These are phyloP conservation scores for Nosema muscidifuracis DNA, from an alignment of 371 early-diverging fungal species.

Conservation along the genomic window DNA sequence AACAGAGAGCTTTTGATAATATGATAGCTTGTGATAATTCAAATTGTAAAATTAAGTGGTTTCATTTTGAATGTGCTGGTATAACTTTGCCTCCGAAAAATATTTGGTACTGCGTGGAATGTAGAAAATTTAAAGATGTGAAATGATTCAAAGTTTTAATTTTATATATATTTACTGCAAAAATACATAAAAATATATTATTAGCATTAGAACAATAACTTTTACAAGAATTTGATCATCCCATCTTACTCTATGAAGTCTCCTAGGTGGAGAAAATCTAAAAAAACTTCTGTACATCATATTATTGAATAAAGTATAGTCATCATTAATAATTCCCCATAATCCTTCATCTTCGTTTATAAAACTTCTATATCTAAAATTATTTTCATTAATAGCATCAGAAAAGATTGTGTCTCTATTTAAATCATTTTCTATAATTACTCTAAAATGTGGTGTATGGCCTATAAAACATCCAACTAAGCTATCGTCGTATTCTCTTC, in stretches of 20 bases:
- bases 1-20: slow-evolving; percentile 52
- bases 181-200: not conserved
- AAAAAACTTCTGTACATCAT: not conserved
- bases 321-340: not conserved
- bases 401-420: too few species aligned
- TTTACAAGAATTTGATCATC: not conserved
- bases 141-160: not conserved
- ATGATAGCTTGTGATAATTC: slow-evolving; percentile 62
- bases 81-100: slow-evolving; percentile 74
- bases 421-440: not conserved
- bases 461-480: not conserved
- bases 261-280: not conserved
- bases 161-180: not conserved
- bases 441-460: not conserved
- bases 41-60: slow-evolving; percentile 79
- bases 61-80: slow-evolving; percentile 81
- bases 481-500: slow-evolving; percentile 71
- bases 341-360: not conserved
- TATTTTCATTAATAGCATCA: not conserved
- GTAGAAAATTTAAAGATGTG: slow-evolving; percentile 49
- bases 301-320: not conserved
- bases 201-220: slow-evolving; percentile 3
- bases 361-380: not conserved
- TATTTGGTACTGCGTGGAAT: slow-evolving; percentile 79
- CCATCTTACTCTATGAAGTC: not conserved